phyloP scores from a whole-genome alignment of 2,329 filamentous ascomycete species.

The Moelleriella libera region DNA sequence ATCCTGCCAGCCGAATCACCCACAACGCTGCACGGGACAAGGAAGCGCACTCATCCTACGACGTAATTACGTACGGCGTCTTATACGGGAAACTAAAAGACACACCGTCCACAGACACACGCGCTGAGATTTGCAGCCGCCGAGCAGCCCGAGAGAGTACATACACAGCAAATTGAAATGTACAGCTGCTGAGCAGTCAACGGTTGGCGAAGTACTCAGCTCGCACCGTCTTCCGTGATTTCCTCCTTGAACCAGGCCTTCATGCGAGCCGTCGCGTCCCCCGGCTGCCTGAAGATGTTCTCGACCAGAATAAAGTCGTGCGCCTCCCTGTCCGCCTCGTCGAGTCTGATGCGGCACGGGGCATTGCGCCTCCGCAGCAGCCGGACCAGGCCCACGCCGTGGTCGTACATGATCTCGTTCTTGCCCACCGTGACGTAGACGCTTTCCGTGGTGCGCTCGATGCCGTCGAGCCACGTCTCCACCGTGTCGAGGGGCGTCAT shows the following conservation, averaged over 20 bases:
- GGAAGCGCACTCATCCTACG: no score
- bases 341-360: constrained; percentile 12
- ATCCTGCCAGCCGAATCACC: no score
- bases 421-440: constrained; percentile 19
- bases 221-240: constrained; percentile 2
- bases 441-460: constrained; percentile 8
- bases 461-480: constrained; percentile 13
- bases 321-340: constrained; percentile 14
- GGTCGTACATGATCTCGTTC: constrained; percentile 16
- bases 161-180: no score
- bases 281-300: constrained; percentile 9
- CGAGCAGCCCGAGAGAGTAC: no score
- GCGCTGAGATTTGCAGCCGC: no score
- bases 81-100: no score
- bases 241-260: constrained; percentile 14
- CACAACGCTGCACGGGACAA: no score
- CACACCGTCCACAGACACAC: no score
- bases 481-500: constrained; percentile 15
- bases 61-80: no score
- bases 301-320: constrained; percentile 20
- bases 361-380: constrained; percentile 8
- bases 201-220: neutral
- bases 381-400: constrained; percentile 12
- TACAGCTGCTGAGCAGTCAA: neutral
- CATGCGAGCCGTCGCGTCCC: constrained; percentile 16